Evolutionary conservation across 2,329 filamentous ascomycete species (phyloP).

Genomic region (Aspergillus ustus): DNA sequence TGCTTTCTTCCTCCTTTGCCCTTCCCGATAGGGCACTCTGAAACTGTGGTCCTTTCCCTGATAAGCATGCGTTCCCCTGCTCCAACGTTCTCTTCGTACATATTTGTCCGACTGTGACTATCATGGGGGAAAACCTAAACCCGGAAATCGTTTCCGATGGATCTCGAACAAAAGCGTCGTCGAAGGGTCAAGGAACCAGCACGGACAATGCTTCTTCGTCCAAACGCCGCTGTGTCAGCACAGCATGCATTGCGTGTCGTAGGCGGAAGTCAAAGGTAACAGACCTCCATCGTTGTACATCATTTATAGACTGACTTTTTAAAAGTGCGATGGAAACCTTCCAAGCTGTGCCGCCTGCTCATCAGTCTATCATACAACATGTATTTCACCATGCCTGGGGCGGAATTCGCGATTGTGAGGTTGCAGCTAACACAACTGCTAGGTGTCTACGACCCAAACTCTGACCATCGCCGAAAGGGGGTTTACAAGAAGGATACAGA

Average conservation of each 20-base stretch:
- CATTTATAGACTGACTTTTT: conserved; percentile 10
- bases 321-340: conserved; percentile 82
- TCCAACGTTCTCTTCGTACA: conserved; percentile 24
- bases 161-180: conserved; percentile 21
- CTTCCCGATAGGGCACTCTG: conserved; percentile 9
- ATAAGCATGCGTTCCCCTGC: conserved; percentile 29
- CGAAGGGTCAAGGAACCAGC: conserved; percentile 36
- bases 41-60: conserved; percentile 14
- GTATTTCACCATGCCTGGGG: conserved; percentile 29
- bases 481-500: conserved; percentile 95
- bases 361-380: conserved; percentile 73
- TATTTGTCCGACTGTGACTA: conserved; percentile 33
- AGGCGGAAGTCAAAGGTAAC: conserved; percentile 73
- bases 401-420: background rate
- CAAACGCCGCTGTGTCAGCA: conserved; percentile 80
- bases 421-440: conserved; percentile 45
- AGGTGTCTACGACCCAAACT: conserved; percentile 94
- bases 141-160: conserved; percentile 20
- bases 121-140: conserved; percentile 26
- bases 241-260: conserved; percentile 80
- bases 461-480: conserved; percentile 92
- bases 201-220: conserved; percentile 36
- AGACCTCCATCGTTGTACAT: conserved; percentile 3
- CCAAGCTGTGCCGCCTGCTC: conserved; percentile 95
- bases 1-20: conserved; percentile 1